Percentiles rank a stretch among this genome's conserved stretches.
These are phyloP conservation scores for Saccharomycopsis javanensis DNA, from an alignment of 805 yeast species.

Conservation along the genomic window DNA sequence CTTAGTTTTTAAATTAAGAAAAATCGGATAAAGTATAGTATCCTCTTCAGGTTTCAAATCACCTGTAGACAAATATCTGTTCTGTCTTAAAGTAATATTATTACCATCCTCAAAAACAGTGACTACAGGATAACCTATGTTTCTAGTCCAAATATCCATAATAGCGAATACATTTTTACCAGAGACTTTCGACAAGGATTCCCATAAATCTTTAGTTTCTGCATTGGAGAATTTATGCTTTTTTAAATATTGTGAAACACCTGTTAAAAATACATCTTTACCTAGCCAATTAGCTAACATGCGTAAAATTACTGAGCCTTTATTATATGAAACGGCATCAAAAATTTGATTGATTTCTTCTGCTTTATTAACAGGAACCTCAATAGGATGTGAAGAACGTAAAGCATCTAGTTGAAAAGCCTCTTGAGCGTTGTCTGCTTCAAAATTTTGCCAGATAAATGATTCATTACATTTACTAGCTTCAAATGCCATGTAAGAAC, in stretches of 20 bases:
- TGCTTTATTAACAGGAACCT: slow-evolving; percentile 73
- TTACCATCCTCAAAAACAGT: slow-evolving; percentile 50
- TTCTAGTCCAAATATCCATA: slow-evolving; percentile 75
- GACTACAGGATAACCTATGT: slow-evolving; percentile 70
- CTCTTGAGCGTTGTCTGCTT: slow-evolving; percentile 65
- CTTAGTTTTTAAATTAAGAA: slow-evolving; percentile 52
- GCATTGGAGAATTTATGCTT: slow-evolving; percentile 74
- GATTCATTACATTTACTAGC: slow-evolving; percentile 69
- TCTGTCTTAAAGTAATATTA: slow-evolving; percentile 50
- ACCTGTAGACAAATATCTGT: slow-evolving; percentile 67
- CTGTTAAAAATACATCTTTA: slow-evolving; percentile 64
- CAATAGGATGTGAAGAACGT: slow-evolving; percentile 79
- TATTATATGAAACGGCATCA: slow-evolving; percentile 74
- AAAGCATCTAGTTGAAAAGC: slow-evolving; percentile 70
- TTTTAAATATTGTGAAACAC: slow-evolving; percentile 69
- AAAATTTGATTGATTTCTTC: slow-evolving; percentile 77
- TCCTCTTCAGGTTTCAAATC: slow-evolving; percentile 73
- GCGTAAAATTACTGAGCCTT: slow-evolving; percentile 73
- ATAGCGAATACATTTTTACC: slow-evolving; percentile 64
- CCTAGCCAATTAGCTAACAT: slow-evolving; percentile 78
- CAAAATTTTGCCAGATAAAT: slow-evolving; percentile 84
- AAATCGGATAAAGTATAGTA: slow-evolving; percentile 55
- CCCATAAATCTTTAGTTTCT: slow-evolving; percentile 69
- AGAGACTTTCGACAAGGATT: slow-evolving; percentile 54
- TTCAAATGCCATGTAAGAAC: slow-evolving; percentile 73